phyloP scores from a whole-genome alignment of 352 stramenopile genomes.

The Globisporangium heterothallicum region DNA sequence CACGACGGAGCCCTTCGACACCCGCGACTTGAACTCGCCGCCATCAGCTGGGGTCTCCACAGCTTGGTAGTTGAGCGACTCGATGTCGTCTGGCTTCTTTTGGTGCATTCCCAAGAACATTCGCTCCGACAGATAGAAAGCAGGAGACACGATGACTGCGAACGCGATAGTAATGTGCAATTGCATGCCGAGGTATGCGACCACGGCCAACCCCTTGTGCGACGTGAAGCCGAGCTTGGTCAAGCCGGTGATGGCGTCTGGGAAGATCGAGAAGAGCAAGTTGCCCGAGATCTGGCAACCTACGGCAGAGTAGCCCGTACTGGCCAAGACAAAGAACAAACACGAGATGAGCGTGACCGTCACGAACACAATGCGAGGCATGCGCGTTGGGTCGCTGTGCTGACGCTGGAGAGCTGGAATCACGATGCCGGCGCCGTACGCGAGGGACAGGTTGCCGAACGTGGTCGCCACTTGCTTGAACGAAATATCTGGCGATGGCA shows the following conservation, averaged over 20 bases:
- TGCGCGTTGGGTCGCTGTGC: constrained; percentile 49
- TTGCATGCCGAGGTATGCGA: constrained; percentile 33
- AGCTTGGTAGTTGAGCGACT: constrained; percentile 16
- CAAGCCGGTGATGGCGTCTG: constrained; percentile 20
- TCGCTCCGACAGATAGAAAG: constrained; percentile 35
- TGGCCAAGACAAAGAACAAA: constrained; percentile 42
- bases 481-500: constrained; percentile 34
- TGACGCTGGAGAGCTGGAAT: constrained; percentile 60
- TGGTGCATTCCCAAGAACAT: constrained; percentile 37
- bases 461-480: constrained; percentile 47
- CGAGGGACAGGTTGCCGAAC: constrained; percentile 62
- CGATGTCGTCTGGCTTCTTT: constrained; percentile 6
- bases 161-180: constrained; percentile 43
- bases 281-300: constrained; percentile 68
- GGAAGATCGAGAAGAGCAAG: constrained; percentile 63
- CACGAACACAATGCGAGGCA: constrained; percentile 53
- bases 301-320: constrained; percentile 43
- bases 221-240: constrained; percentile 20
- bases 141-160: constrained; percentile 29
- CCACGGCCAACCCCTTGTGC: constrained; percentile 11
- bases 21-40: constrained; percentile 9
- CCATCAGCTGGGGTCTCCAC: constrained; percentile 7
- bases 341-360: constrained; percentile 47
- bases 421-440: constrained; percentile 56
- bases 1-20: constrained; percentile 22